Base-by-base conservation (phyloP, 208 protist genomes). In the Leptomonas seymouri region DNA sequence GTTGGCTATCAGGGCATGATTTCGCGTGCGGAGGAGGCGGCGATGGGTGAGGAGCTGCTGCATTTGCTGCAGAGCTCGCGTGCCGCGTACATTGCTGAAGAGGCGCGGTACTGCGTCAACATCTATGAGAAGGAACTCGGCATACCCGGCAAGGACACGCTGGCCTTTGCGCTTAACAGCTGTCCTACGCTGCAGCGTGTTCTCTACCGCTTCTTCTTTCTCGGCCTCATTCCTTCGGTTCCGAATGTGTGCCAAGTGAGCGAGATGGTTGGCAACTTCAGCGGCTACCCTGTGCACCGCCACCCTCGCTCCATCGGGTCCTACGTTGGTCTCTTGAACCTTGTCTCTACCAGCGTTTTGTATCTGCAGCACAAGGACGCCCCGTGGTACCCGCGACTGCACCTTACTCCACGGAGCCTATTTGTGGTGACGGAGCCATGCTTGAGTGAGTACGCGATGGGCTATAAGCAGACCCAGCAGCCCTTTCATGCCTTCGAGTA, bases 211-310 rank as follows among this genome's bases (percentile, higher is more conserved):
- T 90, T 94, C 63, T 93, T 94, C 68, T 66, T 90, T 31, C 79
- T 92, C 58, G 87, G 87, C 45, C 74, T 97, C 58, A 94, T 97
- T 61, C 90, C 93, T 4, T 76, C 77, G 5, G 70, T 80, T 9
- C 93, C 93, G 16, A 97, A 97, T 68, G 87, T 95, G 53, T 91
- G 85, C 56, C 93, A 97, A 70, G 78, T 97, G 15, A 94, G 84
- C 57, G 93, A 97, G 71, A 95, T 95, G 87, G 85, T 95, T 21
- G 89, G 90, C 48, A 94, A 84, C 74, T 97, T 95, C 69, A 86
- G 88, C 20, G 90, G 90, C 46, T 97, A 95, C 76, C 90, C 89
- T 44, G 84, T 93, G 18, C 90, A 97, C 69, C 84, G 86, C 58
- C 91, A 95, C 73, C 88, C 93, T 4, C 34, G 63, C 9, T 82